Evolutionary conservation across 2,329 filamentous ascomycete genomes (phyloP), one percentile per base, ranked within the genome.

Genomic region (Apiospora aurea): DNA sequence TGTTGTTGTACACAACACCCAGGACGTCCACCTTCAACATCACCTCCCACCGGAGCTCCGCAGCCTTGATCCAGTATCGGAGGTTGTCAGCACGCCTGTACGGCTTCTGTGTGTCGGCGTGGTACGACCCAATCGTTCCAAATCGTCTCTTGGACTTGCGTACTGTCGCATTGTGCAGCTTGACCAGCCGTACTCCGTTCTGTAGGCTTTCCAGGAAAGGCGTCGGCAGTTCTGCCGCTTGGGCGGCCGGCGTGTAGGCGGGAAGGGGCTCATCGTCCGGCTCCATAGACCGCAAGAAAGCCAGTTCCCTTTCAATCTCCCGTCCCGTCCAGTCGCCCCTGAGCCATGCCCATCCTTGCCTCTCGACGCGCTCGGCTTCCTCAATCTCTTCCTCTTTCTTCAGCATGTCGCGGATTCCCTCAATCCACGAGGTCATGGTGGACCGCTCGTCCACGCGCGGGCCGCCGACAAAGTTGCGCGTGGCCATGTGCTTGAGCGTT

Each of bases 41-140:
- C 51, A 95, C 89, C 82, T 98, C 96, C 92, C 96, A 99, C 71
- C 96, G 91, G 72, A 98, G 87, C 83, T 99, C 95, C 10, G 95
- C 95, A 1, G 96, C 96, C 85, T 99, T 99, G 82, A 93, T 89
- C 96, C 96, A 99, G 85, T 93, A 99, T 53, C 95, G 90, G 74
- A 99, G 87, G 81, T 99, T 99, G 77, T 99, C 96, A 3, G 95
- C 94, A 74, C 92, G 92, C 68, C 96, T 92, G 81, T 99, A 99
- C 0, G 96, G 96, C 83, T 98, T 98, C 73, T 91, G 92, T 13
- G 96, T 96, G 81, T 99, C 95, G n/a, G 91, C 92, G 81, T 98
- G 96, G 81, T 93, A 98, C 13, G 89, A 89, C 72, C 94, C 94
- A 79, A 99, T 98, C 74, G 94, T 90, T 70, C 95, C 95, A 80